Conservation (phyloP, 139 green algal genomes). For the Mesostigma viride region DNA sequence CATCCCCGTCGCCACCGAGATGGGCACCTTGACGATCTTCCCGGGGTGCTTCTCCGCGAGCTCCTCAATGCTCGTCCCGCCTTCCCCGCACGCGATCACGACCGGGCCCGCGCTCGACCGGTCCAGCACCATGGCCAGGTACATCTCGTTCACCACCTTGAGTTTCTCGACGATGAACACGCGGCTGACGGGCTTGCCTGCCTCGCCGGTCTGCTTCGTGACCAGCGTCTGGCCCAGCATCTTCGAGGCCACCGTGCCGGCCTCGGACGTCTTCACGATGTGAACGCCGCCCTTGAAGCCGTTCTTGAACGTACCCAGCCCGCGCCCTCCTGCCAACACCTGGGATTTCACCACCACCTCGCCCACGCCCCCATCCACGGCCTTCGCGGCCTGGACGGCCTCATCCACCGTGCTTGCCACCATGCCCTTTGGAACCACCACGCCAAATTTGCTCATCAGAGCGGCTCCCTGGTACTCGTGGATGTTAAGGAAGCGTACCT, state of each 20-base stretch:
- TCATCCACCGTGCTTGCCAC: slow-evolving; percentile 61
- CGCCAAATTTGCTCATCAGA: slow-evolving; percentile 81
- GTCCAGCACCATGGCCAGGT: slow-evolving; percentile 96
- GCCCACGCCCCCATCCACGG: slow-evolving; percentile 27
- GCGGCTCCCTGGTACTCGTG: slow-evolving; percentile 96
- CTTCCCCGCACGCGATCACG: slow-evolving; percentile 50
- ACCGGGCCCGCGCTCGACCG: slow-evolving; percentile 45
- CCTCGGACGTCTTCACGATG: slow-evolving; percentile 61
- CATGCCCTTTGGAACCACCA: slow-evolving; percentile 84
- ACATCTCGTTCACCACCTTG: slow-evolving; percentile 91
- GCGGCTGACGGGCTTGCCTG: slow-evolving; percentile 93
- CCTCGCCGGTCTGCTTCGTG: slow-evolving; percentile 76
- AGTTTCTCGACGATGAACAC: slow-evolving; percentile 81
- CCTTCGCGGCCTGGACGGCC: slow-evolving; percentile 51
- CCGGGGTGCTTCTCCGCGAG: slow-evolving; percentile 93
- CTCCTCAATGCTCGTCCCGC: slow-evolving; percentile 93
- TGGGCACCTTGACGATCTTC: slow-evolving; percentile 89
- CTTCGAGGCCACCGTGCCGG: slow-evolving; percentile 24
- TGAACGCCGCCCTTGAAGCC: slow-evolving; percentile 95
- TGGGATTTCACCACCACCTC: slow-evolving; percentile 94
- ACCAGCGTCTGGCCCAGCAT: slow-evolving; percentile 69
- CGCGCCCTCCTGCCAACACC: slow-evolving; percentile 84
- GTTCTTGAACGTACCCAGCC: slow-evolving; percentile 86
- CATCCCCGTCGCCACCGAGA: slow-evolving; percentile 77
- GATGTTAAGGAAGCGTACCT: slow-evolving; percentile 73